A percentile compares a stretch with the other conserved stretches of the same genome.
Evolutionary conservation across 1,139 yeast genomes (phyloP).

Genomic region (Blastobotrys petasosporus): DNA sequence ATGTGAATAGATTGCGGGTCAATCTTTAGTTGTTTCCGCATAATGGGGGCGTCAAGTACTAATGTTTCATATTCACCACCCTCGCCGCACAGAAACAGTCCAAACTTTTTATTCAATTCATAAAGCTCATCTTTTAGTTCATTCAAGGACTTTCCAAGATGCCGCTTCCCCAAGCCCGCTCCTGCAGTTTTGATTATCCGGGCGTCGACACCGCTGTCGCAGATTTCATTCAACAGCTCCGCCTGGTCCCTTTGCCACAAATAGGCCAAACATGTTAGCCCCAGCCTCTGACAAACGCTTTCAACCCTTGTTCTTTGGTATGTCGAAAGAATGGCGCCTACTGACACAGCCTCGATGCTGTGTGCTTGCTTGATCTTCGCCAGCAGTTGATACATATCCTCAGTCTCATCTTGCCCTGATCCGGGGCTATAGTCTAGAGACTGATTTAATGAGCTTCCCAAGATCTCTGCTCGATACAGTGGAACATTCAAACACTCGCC

Average conservation of each 20-base stretch:
- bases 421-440: slow-evolving; percentile 52
- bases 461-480: slow-evolving; percentile 62
- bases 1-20: slow-evolving; percentile 41
- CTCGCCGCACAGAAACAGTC: slow-evolving; percentile 93
- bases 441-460: slow-evolving; percentile 59
- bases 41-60: slow-evolving; percentile 85
- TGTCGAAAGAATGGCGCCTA: slow-evolving; percentile 91
- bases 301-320: slow-evolving; percentile 93
- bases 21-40: slow-evolving; percentile 50
- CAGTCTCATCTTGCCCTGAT: slow-evolving; percentile 76
- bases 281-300: slow-evolving; percentile 71
- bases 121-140: slow-evolving; percentile 56
- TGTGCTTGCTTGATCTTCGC: slow-evolving; percentile 42
- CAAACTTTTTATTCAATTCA: slow-evolving; percentile 56
- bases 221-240: slow-evolving; percentile 79
- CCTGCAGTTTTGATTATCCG: slow-evolving; percentile 90
- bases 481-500: slow-evolving; percentile 73
- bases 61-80: slow-evolving; percentile 96
- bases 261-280: slow-evolving; percentile 63
- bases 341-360: slow-evolving; percentile 78
- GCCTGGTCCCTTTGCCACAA: slow-evolving; percentile 86
- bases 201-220: slow-evolving; percentile 67
- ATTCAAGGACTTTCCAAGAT: slow-evolving; percentile 62
- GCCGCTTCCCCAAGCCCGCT: slow-evolving; percentile 59
- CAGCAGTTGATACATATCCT: slow-evolving; percentile 59